Base-by-base conservation (phyloP, 2,329 filamentous ascomycete genomes). In the Colletotrichum lini region DNA sequence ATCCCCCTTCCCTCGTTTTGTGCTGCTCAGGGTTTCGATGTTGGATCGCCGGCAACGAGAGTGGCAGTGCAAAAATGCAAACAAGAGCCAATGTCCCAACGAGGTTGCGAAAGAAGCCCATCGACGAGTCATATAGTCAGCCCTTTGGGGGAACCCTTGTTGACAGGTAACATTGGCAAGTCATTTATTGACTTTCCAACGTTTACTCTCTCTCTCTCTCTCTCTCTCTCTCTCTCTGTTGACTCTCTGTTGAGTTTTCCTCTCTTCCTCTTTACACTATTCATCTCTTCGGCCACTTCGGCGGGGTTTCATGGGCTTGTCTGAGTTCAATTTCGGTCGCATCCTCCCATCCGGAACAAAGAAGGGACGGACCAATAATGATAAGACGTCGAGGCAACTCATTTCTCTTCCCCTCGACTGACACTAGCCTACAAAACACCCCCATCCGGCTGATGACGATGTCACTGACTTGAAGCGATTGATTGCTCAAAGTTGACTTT, bases 291-390 rank as follows among this genome's bases (percentile, higher is more conserved):
- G 26, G 26, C 26, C 26, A 26, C 26, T 26, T 45, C n/a, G 38
- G 53, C 18, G 44, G 21, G 42, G 63, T 26, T 70, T 62, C 49
- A 49, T 42, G 50, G 56, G 50, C 63, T 70, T 70, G 57, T 61
- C 62, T 65, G 45, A 47, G 45, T 58, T 59, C 61, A 65, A 69
- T 69, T 45, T 65, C 66, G 61, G 61, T 53, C 40, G 53, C 47
- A 65, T 45, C 45, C 26, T 53, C 61, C 61, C 54, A 56, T 57
- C 62, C 38, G 62, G 67, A 21, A 58, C 65, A 64, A 15, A 53
- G 59, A 65, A 42, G 50, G 62, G 54, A 67, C 35, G 67, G 35
- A n/a, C 23, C 16, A 60, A 47, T 30, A 40, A 40, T 13, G 44
- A 52, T 12, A 30, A 30, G 40, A 23, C 18, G 4, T 50, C 18